These are phyloP conservation scores for Tolypocladium guangdongense DNA, from an alignment of 2,329 filamentous ascomycete genomes.

Conservation along the genomic window DNA sequence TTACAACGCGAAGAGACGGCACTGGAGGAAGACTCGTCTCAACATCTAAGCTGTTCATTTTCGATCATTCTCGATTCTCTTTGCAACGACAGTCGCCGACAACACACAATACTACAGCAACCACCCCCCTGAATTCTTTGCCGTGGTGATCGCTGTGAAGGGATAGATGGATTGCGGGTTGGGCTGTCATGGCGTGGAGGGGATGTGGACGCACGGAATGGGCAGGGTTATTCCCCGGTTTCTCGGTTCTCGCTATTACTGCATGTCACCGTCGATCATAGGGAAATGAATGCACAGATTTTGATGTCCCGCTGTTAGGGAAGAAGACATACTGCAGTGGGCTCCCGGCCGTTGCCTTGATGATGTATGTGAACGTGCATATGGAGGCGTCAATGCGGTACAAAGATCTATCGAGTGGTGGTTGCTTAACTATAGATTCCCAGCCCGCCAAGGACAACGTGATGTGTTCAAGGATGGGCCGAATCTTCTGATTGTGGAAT, in stretches of 20 bases:
- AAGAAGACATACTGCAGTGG: neutral
- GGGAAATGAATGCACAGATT: conserved; percentile 32
- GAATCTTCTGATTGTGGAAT: too few relatives aligned
- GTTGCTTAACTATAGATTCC: neutral
- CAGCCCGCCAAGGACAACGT: neutral
- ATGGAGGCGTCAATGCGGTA: neutral
- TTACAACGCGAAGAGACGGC: conserved; percentile 99
- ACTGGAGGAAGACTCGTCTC: conserved; percentile 99
- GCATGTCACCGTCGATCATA: conserved; percentile 36
- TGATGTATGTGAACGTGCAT: neutral
- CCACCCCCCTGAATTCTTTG: neutral
- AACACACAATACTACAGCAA: conserved; percentile 6
- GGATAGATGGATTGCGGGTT: conserved; percentile 1
- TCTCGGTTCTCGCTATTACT: conserved; percentile 28
- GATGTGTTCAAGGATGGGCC: too few relatives aligned
- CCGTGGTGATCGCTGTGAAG: neutral
- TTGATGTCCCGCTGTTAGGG: conserved; percentile 16
- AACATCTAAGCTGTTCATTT: conserved; percentile 72
- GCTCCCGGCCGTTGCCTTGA: neutral
- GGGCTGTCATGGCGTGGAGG: neutral
- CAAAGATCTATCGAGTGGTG: neutral
- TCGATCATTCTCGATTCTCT: conserved; percentile 19
- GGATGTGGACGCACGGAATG: conserved; percentile 15
- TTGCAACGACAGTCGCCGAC: conserved; percentile 13
- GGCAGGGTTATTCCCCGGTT: conserved; percentile 21